A percentile compares a stretch with the other conserved stretches of the same genome.
phyloP scores from a whole-genome alignment of 2,329 filamentous ascomycete genomes.

The Alternaria sp. region DNA sequence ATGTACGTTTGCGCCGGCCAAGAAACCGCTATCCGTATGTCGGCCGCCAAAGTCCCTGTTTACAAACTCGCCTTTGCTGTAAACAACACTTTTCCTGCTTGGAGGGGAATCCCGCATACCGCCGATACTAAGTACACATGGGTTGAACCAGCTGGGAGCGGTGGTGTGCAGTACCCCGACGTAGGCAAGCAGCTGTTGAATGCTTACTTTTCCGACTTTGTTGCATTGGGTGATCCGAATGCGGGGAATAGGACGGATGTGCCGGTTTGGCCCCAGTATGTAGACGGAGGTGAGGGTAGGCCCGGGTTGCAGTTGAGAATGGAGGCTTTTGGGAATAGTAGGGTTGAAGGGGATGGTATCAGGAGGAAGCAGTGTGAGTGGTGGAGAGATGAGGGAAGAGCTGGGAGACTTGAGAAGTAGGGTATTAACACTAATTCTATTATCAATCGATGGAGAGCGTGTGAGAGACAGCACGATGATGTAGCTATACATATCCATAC shows the following conservation, averaged over 20 bases:
- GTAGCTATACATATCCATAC: not conserved
- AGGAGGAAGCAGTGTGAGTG: conserved; percentile 40
- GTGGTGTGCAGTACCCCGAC: conserved; percentile 49
- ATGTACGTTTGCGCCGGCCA: conserved; percentile 58
- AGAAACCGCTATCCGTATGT: conserved; percentile 56
- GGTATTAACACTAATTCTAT: not conserved
- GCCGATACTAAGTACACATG: conserved; percentile 54
- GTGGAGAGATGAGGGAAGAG: conserved; percentile 36
- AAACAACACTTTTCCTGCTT: conserved; percentile 35
- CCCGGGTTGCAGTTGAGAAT: conserved; percentile 34
- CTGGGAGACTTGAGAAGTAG: conserved; percentile 38
- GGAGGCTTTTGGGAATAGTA: conserved; percentile 37
- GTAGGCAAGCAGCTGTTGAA: conserved; percentile 51
- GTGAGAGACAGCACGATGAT: not conserved
- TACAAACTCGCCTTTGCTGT: conserved; percentile 34
- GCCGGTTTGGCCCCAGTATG: conserved; percentile 54
- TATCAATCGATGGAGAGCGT: not conserved
- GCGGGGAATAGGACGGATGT: conserved; percentile 28
- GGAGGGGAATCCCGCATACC: conserved; percentile 37
- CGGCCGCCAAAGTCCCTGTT: conserved; percentile 43
- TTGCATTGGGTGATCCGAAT: conserved; percentile 54
- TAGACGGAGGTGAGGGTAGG: conserved; percentile 19
- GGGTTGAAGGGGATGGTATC: conserved; percentile 38
- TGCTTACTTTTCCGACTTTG: conserved; percentile 54
- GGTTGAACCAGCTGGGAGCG: conserved; percentile 61